These are phyloP conservation scores for Tetraselmis chui DNA, from an alignment of 139 green algal species.

Conservation along the genomic window DNA sequence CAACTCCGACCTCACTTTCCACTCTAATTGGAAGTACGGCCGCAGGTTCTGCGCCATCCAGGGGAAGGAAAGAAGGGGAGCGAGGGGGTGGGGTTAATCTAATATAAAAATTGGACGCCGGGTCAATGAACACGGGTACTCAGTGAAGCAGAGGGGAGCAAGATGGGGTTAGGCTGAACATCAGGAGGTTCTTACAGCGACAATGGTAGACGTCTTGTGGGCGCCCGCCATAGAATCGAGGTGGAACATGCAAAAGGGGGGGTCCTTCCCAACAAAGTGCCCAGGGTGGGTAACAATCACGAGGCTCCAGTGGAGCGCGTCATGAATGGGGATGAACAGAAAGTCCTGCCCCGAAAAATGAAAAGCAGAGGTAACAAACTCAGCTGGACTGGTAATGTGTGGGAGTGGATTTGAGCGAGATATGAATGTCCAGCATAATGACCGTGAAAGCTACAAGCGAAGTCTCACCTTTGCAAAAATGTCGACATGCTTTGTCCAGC, in stretches of 20 bases:
- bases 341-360: constrained; percentile 80
- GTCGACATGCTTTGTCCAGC: constrained; percentile 30
- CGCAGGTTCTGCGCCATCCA: constrained; percentile 35
- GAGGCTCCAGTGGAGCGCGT: constrained; percentile 82
- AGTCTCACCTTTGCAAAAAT: constrained; percentile 26
- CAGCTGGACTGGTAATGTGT: no score
- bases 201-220: constrained; percentile 29
- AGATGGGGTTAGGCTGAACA: no score
- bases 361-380: no score
- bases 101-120: no score
- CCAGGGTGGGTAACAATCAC: constrained; percentile 75
- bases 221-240: constrained; percentile 65
- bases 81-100: no score
- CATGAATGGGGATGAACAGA: constrained; percentile 87
- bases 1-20: constrained; percentile 26
- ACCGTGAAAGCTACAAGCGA: no score
- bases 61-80: no score
- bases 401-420: no score
- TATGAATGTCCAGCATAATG: no score
- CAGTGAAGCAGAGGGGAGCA: no score
- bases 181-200: constrained; percentile 15
- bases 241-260: constrained; percentile 46
- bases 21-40: constrained; percentile 57
- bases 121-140: no score
- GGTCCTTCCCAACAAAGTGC: not conserved